phyloP scores from a whole-genome alignment of 306 rosid genomes.

The Senna tora region DNA sequence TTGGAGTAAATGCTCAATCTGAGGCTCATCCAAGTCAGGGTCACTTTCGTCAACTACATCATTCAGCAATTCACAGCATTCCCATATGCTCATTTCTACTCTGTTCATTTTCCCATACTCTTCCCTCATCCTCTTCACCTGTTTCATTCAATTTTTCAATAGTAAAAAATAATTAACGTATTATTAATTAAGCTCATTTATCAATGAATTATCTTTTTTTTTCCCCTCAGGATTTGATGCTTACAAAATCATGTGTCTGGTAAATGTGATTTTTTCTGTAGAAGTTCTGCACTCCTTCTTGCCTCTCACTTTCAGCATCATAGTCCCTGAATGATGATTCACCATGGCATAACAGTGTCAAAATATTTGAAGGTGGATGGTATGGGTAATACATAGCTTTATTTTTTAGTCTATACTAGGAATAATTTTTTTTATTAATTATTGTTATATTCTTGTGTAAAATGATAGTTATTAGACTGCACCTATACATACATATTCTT shows the following conservation, averaged over 20 bases:
- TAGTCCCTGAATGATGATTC: constrained; percentile 36
- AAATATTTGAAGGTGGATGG: background rate
- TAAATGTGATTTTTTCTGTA: constrained; percentile 47
- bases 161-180: too few species aligned
- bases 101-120: constrained; percentile 49
- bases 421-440: too few species aligned
- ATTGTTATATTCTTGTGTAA: too few species aligned
- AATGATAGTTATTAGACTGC: background rate
- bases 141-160: background rate
- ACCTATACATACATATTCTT: too few species aligned
- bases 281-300: constrained; percentile 41
- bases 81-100: constrained; percentile 54
- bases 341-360: background rate
- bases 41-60: constrained; percentile 46
- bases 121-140: constrained; percentile 49
- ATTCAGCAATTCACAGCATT: constrained; percentile 51
- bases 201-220: background rate
- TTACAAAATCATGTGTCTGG: constrained; percentile 52
- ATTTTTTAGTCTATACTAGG: background rate
- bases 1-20: constrained; percentile 37
- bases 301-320: constrained; percentile 44
- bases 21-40: constrained; percentile 34
- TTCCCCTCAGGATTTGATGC: constrained; percentile 15
- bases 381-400: background rate
- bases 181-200: background rate